phyloP scores from a whole-genome alignment of 1,284 basidiomycete genomes.

The Bondarzewia mesenterica region DNA sequence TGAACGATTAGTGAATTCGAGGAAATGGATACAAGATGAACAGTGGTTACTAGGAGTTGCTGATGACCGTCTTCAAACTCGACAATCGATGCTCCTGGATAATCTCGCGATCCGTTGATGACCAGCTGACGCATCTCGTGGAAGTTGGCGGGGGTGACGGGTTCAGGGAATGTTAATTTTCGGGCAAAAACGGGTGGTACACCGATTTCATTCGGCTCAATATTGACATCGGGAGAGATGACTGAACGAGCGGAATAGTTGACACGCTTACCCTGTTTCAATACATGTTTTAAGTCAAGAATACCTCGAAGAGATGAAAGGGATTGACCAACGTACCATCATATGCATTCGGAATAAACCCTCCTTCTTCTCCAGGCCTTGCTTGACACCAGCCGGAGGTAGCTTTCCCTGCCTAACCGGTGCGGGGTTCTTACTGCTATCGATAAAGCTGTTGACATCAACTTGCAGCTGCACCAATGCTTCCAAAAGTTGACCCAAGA shows the following conservation, averaged over 20 bases:
- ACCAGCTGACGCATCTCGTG: constrained; percentile 87
- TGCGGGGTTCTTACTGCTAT: constrained; percentile 93
- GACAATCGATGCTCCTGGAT: constrained; percentile 93
- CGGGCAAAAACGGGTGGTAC: constrained; percentile 96
- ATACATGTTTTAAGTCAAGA: constrained; percentile 2
- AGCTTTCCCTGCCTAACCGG: constrained; percentile 81
- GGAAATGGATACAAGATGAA: constrained; percentile 1
- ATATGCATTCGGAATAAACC: constrained; percentile 98
- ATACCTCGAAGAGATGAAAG: not conserved
- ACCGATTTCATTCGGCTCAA: constrained; percentile 98
- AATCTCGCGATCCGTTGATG: constrained; percentile 83
- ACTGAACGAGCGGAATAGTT: constrained; percentile 99
- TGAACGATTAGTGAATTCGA: constrained; percentile 1
- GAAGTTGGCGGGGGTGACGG: constrained; percentile 90
- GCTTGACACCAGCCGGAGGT: constrained; percentile 95
- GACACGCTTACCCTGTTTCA: constrained; percentile 97
- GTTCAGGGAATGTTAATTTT: constrained; percentile 96
- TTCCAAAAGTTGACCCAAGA: constrained; percentile 74
- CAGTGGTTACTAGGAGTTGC: constrained; percentile 58
- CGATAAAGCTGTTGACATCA: constrained; percentile 96
- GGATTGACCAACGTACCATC: constrained; percentile 63
- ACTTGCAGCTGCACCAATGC: constrained; percentile 86
- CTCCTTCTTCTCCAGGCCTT: constrained; percentile 97
- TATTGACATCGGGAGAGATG: constrained; percentile 99
- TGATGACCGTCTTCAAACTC: constrained; percentile 92